Conservation (phyloP, 306 rosid species). For the Benincasa hispida region DNA sequence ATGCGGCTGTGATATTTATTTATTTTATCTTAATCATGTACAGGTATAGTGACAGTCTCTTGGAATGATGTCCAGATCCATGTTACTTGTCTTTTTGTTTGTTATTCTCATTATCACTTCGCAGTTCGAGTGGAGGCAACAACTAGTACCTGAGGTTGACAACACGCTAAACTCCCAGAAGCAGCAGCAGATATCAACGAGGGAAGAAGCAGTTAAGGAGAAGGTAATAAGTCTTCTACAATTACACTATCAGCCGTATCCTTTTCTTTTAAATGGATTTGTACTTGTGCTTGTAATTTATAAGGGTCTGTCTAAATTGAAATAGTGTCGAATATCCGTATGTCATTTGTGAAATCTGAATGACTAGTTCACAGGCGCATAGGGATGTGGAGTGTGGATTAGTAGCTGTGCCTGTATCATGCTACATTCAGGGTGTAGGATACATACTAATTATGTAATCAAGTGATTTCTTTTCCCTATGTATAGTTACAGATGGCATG, state of each 20-base stretch:
- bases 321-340: background rate
- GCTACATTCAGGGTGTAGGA: background rate
- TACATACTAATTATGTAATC: background rate
- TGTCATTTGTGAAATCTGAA: background rate
- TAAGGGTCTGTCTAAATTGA: background rate
- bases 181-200: conserved; percentile 44
- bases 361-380: background rate
- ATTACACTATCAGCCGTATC: background rate
- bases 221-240: conserved; percentile 35
- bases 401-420: background rate
- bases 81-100: conserved; percentile 69
- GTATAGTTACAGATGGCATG: background rate
- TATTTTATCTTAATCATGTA: background rate
- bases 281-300: background rate
- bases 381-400: background rate
- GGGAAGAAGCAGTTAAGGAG: conserved; percentile 65
- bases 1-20: background rate
- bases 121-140: conserved; percentile 90
- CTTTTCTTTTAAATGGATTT: background rate
- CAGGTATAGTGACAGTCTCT: conserved; percentile 37
- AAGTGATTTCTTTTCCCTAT: background rate
- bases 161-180: conserved; percentile 34
- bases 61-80: conserved; percentile 60
- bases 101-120: conserved; percentile 73
- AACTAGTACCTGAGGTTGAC: conserved; percentile 53